These are phyloP conservation scores for Yamadazyma dendronema DNA, from an alignment of 1,139 yeast species.

Conservation along the genomic window DNA sequence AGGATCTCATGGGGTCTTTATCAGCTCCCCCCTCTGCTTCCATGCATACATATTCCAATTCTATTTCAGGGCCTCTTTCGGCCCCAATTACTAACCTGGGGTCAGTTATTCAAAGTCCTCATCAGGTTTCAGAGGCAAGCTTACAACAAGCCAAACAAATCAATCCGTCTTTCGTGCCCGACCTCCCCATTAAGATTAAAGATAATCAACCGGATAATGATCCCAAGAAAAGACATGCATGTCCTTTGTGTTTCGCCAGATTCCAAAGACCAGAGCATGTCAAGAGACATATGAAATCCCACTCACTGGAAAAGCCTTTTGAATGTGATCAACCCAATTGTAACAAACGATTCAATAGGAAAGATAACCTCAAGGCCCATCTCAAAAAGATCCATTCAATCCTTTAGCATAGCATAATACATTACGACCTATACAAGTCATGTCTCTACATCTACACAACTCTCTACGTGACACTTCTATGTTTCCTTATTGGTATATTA, in stretches of 20 bases:
- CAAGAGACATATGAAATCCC: constrained; percentile 84
- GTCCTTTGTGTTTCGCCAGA: constrained; percentile 71
- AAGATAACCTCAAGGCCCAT: constrained; percentile 68
- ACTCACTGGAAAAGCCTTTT: constrained; percentile 84
- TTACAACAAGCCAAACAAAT: constrained; percentile 13
- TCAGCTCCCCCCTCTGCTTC: constrained; percentile 3
- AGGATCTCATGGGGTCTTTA: background rate
- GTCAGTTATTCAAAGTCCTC: constrained; percentile 3
- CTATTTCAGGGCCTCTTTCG: background rate
- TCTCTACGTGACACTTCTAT: no score
- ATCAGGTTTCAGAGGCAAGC: constrained; percentile 9
- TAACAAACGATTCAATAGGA: constrained; percentile 72
- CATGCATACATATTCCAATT: no score
- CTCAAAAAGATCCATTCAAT: constrained; percentile 56
- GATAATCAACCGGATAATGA: constrained; percentile 34
- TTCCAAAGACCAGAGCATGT: constrained; percentile 94
- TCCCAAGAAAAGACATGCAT: constrained; percentile 66
- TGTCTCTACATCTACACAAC: background rate
- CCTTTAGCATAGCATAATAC: constrained; percentile 2
- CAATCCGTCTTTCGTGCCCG: constrained; percentile 18
- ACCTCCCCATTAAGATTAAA: constrained; percentile 24
- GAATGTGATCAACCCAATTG: constrained; percentile 73
- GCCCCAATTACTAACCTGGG: background rate
- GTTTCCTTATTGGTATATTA: no score
- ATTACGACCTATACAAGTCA: background rate